Evolutionary conservation across 768 basidiomycete genomes (phyloP).

Genomic region (Lactarius hatsudake): DNA sequence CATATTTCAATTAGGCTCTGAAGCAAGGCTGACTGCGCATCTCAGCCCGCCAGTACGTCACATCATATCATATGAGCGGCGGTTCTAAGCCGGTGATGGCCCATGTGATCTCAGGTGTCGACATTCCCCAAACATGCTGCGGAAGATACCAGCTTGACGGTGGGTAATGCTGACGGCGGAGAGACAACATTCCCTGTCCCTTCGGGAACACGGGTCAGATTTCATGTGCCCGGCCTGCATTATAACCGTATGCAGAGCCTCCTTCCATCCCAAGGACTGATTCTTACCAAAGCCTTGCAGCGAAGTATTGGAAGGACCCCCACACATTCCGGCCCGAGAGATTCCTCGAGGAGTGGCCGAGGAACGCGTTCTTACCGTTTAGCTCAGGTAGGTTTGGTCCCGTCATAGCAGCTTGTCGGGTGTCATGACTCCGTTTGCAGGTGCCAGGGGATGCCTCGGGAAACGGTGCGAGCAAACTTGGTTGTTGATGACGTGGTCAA

Average conservation of each 20-base stretch:
- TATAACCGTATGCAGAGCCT: constrained; percentile 44
- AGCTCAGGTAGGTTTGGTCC: constrained; percentile 24
- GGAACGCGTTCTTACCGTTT: constrained; percentile 37
- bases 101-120: constrained; percentile 38
- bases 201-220: constrained; percentile 39
- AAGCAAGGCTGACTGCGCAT: not conserved
- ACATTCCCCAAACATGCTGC: constrained; percentile 44
- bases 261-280: not conserved
- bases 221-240: constrained; percentile 44
- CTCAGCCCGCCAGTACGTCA: constrained; percentile 16
- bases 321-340: constrained; percentile 42
- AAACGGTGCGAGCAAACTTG: constrained; percentile 20
- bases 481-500: no score
- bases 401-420: not conserved
- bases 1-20: not conserved
- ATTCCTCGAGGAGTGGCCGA: constrained; percentile 36
- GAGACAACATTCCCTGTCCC: constrained; percentile 42
- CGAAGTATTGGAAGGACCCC: constrained; percentile 56
- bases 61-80: not conserved
- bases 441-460: constrained; percentile 28
- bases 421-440: not conserved
- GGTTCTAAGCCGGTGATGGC: not conserved
- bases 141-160: constrained; percentile 44
- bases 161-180: constrained; percentile 39
- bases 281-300: constrained; percentile 32